phyloP scores from a whole-genome alignment of 2,329 filamentous ascomycete genomes.

The Paramyrothecium roridum region DNA sequence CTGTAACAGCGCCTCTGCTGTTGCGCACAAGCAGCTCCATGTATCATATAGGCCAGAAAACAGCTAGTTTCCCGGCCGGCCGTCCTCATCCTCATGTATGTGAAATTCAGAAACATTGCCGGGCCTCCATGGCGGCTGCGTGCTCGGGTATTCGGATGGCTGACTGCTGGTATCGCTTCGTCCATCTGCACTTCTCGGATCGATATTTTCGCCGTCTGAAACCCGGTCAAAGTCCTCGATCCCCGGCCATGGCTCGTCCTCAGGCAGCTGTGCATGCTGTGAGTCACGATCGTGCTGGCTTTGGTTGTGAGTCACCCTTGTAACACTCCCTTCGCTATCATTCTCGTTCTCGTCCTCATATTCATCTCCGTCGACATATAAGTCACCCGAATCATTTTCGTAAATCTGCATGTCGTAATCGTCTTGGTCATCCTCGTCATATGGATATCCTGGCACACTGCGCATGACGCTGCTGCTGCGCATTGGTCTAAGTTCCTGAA shows the following conservation, averaged over 20 bases:
- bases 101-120: slow-evolving; percentile 26
- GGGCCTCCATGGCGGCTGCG: slow-evolving; percentile 38
- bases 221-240: slow-evolving; percentile 47
- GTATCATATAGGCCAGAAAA: too few relatives aligned
- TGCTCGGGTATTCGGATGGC: slow-evolving; percentile 56
- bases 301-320: slow-evolving; percentile 21
- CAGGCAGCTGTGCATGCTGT: slow-evolving; percentile 33
- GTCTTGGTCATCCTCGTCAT: slow-evolving; percentile 33
- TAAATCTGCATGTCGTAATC: slow-evolving; percentile 33
- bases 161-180: slow-evolving; percentile 42
- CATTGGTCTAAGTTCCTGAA: slow-evolving; percentile 33
- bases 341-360: slow-evolving; percentile 16
- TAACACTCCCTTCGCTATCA: slow-evolving; percentile 19
- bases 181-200: slow-evolving; percentile 32
- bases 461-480: slow-evolving; percentile 24
- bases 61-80: slow-evolving; percentile 11
- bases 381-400: slow-evolving; percentile 30
- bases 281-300: slow-evolving; percentile 14
- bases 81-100: slow-evolving; percentile 37
- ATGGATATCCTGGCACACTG: slow-evolving; percentile 22
- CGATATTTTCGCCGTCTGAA: slow-evolving; percentile 49
- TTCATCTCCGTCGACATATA: slow-evolving; percentile 23
- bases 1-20: too few relatives aligned
- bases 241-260: slow-evolving; percentile 56
- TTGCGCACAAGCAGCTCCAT: too few relatives aligned